These are phyloP conservation scores for Xerocomellus amylosporus DNA, from an alignment of 768 basidiomycete genomes.

Conservation along the genomic window DNA sequence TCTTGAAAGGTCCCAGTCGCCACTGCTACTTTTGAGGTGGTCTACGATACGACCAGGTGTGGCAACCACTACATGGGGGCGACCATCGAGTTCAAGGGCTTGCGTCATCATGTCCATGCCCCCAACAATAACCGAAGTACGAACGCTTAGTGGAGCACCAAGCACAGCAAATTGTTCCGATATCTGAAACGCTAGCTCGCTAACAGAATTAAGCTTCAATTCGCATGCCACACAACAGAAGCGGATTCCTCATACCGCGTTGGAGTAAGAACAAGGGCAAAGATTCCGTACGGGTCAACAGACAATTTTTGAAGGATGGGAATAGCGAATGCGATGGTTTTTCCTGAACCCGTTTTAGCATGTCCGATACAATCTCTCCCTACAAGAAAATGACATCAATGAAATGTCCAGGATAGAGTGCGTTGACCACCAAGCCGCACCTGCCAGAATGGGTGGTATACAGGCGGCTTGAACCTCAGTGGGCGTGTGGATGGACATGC, in stretches of 20 bases:
- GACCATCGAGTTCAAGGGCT: slow-evolving; percentile 77
- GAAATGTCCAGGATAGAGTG: not conserved
- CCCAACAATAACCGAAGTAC: slow-evolving; percentile 88
- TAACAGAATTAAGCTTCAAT: slow-evolving; percentile 30
- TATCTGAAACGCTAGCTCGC: slow-evolving; percentile 96
- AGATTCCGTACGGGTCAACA: slow-evolving; percentile 91
- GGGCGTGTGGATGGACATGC: slow-evolving; percentile 83
- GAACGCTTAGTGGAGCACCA: slow-evolving; percentile 75
- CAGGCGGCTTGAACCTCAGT: slow-evolving; percentile 90
- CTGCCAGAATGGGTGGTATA: slow-evolving; percentile 81
- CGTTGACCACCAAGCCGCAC: slow-evolving; percentile 35
- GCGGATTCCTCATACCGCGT: slow-evolving; percentile 62
- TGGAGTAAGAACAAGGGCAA: slow-evolving; percentile 89
- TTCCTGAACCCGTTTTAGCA: slow-evolving; percentile 96
- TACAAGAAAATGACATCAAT: slow-evolving; percentile 28
- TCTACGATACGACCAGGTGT: slow-evolving; percentile 96
- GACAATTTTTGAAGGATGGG: slow-evolving; percentile 90
- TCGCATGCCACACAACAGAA: not conserved
- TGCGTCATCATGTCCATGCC: slow-evolving; percentile 99
- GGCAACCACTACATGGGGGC: slow-evolving; percentile 92
- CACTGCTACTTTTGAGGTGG: slow-evolving; percentile 70
- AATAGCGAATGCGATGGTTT: slow-evolving; percentile 95
- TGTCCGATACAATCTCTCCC: slow-evolving; percentile 97
- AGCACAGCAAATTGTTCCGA: slow-evolving; percentile 94
- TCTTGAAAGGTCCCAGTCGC: slow-evolving; percentile 79